These are phyloP conservation scores for Diaporthe caulivora DNA, from an alignment of 2,329 filamentous ascomycete genomes.

Conservation along the genomic window DNA sequence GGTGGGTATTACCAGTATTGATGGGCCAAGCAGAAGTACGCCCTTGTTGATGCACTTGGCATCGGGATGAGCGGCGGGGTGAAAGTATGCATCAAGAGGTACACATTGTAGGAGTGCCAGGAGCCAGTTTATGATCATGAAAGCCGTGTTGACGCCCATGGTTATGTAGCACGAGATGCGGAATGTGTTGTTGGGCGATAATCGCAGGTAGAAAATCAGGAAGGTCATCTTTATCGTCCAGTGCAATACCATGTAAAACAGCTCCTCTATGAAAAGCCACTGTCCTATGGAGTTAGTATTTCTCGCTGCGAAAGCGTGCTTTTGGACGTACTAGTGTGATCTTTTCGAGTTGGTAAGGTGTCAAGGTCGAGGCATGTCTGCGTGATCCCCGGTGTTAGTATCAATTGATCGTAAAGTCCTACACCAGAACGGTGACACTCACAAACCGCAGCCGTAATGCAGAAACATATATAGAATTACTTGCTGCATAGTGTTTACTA, in stretches of 20 bases:
- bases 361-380: slow-evolving; percentile 2
- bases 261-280: slow-evolving; percentile 14
- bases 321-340: background rate
- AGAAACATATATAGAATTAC: slow-evolving; percentile 2
- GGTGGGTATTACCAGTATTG: background rate
- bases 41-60: background rate
- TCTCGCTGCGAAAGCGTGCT: fast-evolving
- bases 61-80: background rate
- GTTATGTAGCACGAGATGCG: background rate
- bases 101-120: background rate
- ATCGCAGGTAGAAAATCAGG: slow-evolving; percentile 6
- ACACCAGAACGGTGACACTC: background rate
- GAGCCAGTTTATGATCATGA: slow-evolving; percentile 15
- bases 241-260: slow-evolving; percentile 6
- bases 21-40: background rate
- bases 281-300: background rate
- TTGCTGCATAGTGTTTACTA: slow-evolving; percentile 1
- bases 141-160: background rate
- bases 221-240: slow-evolving; percentile 25
- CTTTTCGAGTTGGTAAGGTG: slow-evolving; percentile 11
- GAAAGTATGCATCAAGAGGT: slow-evolving; percentile 4
- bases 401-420: too few species aligned
- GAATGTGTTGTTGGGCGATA: background rate
- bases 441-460: slow-evolving; percentile 8
- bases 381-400: background rate